phyloP scores from a whole-genome alignment of 2,329 filamentous ascomycete species.

The Rhinocladiella mackenziei region DNA sequence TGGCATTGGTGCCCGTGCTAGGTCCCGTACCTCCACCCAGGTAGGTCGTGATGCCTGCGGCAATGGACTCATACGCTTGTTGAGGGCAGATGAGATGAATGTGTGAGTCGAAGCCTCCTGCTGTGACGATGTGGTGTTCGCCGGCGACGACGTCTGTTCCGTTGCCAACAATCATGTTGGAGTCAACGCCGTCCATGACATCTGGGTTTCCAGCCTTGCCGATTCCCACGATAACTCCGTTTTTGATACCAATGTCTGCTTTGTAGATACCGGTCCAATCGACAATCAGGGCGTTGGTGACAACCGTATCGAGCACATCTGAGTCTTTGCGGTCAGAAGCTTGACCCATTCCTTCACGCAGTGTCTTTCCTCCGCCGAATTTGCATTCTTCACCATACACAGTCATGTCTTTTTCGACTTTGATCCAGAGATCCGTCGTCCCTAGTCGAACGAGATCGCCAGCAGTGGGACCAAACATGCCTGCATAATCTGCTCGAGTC shows the following conservation, averaged over 20 bases:
- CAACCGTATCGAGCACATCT: conserved; percentile 75
- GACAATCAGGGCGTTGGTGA: conserved; percentile 84
- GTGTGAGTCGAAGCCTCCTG: conserved; percentile 83
- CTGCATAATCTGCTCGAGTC: conserved; percentile 71
- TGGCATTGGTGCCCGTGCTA: conserved; percentile 86
- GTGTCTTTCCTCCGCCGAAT: conserved; percentile 90
- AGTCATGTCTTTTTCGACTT: conserved; percentile 81
- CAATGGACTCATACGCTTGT: conserved; percentile 76
- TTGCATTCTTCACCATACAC: conserved; percentile 89
- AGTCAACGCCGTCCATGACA: conserved; percentile 82
- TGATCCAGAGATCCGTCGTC: conserved; percentile 82
- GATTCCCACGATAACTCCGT: conserved; percentile 79
- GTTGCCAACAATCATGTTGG: conserved; percentile 74
- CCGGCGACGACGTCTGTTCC: conserved; percentile 90
- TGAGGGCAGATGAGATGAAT: conserved; percentile 96
- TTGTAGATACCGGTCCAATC: conserved; percentile 95
- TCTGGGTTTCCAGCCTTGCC: conserved; percentile 97
- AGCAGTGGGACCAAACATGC: conserved; percentile 90
- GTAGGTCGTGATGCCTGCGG: conserved; percentile 84
- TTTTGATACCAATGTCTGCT: conserved; percentile 89
- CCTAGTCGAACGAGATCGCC: conserved; percentile 81
- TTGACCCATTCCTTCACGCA: conserved; percentile 94
- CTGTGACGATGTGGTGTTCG: conserved; percentile 85
- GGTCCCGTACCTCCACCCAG: conserved; percentile 88
- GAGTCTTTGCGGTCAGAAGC: conserved; percentile 69